These are phyloP conservation scores for Udeniomyces megalosporus DNA, from an alignment of 768 basidiomycete species.

Conservation along the genomic window DNA sequence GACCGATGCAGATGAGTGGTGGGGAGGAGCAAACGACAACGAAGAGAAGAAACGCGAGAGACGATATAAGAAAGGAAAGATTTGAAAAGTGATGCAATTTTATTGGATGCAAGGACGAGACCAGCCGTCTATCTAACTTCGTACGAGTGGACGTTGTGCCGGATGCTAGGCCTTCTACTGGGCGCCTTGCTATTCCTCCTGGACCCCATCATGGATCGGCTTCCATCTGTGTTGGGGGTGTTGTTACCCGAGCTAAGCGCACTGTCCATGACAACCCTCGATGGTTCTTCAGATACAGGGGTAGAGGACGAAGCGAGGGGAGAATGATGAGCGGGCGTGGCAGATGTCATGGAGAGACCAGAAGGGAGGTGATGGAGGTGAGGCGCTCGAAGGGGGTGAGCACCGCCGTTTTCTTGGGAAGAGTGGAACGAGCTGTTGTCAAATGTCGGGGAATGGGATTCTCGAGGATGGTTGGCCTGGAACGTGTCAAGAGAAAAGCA, in stretches of 20 bases:
- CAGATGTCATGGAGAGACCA: constrained; percentile 14
- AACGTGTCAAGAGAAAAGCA: background rate
- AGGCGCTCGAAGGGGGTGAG: background rate
- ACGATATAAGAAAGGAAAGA: background rate
- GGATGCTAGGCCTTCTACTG: constrained; percentile 11
- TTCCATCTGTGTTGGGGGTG: constrained; percentile 5
- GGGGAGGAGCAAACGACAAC: background rate
- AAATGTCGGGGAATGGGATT: background rate
- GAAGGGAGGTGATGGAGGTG: constrained; percentile 8
- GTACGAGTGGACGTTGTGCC: background rate
- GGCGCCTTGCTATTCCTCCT: background rate
- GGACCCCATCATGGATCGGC: background rate
- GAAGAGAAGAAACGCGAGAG: background rate
- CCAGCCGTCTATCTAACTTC: background rate
- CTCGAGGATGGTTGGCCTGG: background rate
- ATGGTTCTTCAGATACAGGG: background rate
- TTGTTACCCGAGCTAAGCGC: constrained; percentile 5
- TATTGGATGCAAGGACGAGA: background rate
- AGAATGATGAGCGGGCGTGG: background rate
- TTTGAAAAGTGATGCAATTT: background rate
- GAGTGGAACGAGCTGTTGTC: background rate
- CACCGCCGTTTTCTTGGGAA: background rate
- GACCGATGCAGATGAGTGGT: background rate
- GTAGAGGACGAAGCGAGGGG: background rate
- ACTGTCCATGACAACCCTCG: background rate